Evolutionary conservation across 2,329 filamentous ascomycete genomes (phyloP).

Genomic region (Paecilomyces variotii): DNA sequence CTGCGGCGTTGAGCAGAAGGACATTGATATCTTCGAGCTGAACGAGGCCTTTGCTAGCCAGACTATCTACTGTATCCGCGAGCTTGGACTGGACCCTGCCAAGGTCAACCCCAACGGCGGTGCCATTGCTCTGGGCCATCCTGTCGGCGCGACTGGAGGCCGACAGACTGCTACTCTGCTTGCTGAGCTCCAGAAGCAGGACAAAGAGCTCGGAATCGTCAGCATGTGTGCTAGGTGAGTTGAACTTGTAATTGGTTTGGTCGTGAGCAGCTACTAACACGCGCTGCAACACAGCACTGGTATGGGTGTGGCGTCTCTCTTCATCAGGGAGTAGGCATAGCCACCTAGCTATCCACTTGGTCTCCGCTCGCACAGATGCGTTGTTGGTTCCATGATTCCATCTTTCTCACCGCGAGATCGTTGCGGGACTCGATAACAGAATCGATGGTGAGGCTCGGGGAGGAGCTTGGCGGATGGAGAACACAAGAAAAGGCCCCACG

Average conservation of each 20-base stretch:
- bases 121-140: slow-evolving; percentile 85
- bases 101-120: slow-evolving; percentile 82
- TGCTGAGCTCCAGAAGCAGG: slow-evolving; percentile 67
- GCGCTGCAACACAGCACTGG: slow-evolving; percentile 10
- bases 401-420: background rate
- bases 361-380: background rate
- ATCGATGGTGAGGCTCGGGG: background rate
- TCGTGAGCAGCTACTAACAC: slow-evolving; percentile 6
- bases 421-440: background rate
- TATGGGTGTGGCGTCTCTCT: slow-evolving; percentile 18
- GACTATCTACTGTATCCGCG: slow-evolving; percentile 80
- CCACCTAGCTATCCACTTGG: background rate
- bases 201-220: slow-evolving; percentile 81
- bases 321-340: slow-evolving; percentile 14
- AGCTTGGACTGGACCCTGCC: slow-evolving; percentile 51
- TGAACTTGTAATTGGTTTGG: background rate
- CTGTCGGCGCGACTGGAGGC: slow-evolving; percentile 76
- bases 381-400: background rate
- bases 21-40: slow-evolving; percentile 80
- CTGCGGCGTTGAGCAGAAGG: slow-evolving; percentile 64
- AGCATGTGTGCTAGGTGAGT: slow-evolving; percentile 71
- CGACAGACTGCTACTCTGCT: slow-evolving; percentile 85
- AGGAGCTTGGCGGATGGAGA: background rate
- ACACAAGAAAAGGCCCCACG: background rate
- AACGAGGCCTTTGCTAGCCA: slow-evolving; percentile 96